Evolutionary conservation across 2,329 filamentous ascomycete species (phyloP).

Genomic region (Chaetomiaceae sp.): DNA sequence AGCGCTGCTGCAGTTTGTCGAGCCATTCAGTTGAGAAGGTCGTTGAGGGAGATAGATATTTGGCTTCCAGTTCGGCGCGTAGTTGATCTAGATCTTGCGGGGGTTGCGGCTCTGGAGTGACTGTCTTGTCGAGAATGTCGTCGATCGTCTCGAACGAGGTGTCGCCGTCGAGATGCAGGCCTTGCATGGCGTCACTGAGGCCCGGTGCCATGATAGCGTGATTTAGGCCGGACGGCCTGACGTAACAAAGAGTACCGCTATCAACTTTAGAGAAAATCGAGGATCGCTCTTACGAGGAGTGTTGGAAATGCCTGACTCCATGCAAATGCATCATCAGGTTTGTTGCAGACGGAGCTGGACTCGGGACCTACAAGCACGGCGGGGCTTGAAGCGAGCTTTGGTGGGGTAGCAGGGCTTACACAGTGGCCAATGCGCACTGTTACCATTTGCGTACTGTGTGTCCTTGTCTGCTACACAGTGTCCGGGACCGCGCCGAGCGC

Average conservation of each 20-base stretch:
- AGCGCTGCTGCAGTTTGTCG: conserved; percentile 80
- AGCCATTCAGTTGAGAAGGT: conserved; percentile 83
- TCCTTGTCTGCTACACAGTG: too few relatives aligned
- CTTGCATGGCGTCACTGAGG: conserved; percentile 47
- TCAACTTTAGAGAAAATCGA: too few relatives aligned
- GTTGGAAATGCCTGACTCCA: neutral
- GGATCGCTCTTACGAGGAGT: neutral
- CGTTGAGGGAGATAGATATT: conserved; percentile 74
- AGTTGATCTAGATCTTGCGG: conserved; percentile 57
- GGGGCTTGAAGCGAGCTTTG: neutral
- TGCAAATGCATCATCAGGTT: neutral
- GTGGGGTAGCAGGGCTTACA: too few relatives aligned
- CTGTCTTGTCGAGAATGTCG: conserved; percentile 49
- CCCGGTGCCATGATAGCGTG: conserved; percentile 29
- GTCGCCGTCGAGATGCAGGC: conserved; percentile 43
- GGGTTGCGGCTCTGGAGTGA: conserved; percentile 41
- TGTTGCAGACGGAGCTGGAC: neutral
- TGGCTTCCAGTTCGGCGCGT: conserved; percentile 66
- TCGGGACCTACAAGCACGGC: neutral
- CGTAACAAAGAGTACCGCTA: neutral
- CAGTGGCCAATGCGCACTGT: too few relatives aligned
- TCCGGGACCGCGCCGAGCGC: too few relatives aligned
- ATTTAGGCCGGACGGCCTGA: neutral
- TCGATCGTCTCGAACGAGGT: conserved; percentile 45
- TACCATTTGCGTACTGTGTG: too few relatives aligned